Evolutionary conservation across 805 yeast species (phyloP).

Genomic region (Candida ulmi): DNA sequence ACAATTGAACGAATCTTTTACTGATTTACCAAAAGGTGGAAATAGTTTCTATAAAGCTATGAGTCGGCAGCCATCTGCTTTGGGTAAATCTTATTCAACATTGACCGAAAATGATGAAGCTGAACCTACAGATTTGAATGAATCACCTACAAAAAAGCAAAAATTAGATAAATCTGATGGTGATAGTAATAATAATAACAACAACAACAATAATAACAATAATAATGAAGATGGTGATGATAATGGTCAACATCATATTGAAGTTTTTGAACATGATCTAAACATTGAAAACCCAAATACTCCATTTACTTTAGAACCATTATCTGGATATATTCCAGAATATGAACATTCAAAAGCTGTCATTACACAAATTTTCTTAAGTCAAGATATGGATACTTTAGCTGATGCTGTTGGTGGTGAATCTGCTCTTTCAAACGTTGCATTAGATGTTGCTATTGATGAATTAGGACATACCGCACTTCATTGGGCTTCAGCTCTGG

Average conservation of each 20-base stretch:
- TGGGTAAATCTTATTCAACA: constrained; percentile 23
- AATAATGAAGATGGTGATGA: too few species aligned
- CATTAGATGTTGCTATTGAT: constrained; percentile 83
- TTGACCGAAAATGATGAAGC: constrained; percentile 28
- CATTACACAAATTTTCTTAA: constrained; percentile 46
- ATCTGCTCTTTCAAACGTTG: constrained; percentile 29
- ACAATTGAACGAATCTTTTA: constrained; percentile 7
- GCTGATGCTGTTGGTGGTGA: constrained; percentile 27
- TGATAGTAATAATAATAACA: not conserved
- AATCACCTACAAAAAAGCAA: constrained; percentile 35
- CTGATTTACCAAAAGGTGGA: constrained; percentile 4
- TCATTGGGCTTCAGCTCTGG: constrained; percentile 95
- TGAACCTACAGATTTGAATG: constrained; percentile 11
- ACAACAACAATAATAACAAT: too few species aligned
- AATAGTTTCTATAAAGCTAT: constrained; percentile 13
- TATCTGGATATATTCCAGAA: constrained; percentile 25
- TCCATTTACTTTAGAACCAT: constrained; percentile 46
- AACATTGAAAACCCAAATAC: constrained; percentile 35
- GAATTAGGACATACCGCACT: constrained; percentile 89
- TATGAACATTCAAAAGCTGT: constrained; percentile 36
- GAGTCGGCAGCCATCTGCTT: constrained; percentile 18
- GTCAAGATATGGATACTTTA: constrained; percentile 29
- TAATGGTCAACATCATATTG: constrained; percentile 11
- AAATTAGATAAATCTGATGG: constrained; percentile 11
- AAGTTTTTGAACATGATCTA: constrained; percentile 32